Evolutionary conservation across 441 rosid genomes (phyloP).

Genomic region (Erodium trifolium): DNA sequence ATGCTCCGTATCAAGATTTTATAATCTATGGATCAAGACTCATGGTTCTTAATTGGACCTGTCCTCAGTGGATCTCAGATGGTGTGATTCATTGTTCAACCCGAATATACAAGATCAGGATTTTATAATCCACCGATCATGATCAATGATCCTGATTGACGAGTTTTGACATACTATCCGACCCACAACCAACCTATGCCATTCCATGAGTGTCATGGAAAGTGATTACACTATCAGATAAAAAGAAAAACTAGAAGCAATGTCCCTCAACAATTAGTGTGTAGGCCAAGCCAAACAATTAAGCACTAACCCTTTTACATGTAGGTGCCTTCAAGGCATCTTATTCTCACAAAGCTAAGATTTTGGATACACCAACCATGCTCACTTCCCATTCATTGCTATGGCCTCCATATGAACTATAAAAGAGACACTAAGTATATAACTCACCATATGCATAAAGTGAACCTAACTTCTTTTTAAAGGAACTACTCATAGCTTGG

Average conservation of each 20-base stretch:
- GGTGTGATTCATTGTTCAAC: too few species aligned
- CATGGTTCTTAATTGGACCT: too few species aligned
- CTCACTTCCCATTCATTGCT: background rate
- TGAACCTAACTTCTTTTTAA: slow-evolving; percentile 1
- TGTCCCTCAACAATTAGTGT: background rate
- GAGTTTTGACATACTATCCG: too few species aligned
- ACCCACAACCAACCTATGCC: too few species aligned
- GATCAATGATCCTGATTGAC: too few species aligned
- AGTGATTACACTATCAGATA: background rate
- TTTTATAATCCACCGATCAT: too few species aligned
- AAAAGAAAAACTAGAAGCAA: background rate
- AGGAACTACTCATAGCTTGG: background rate
- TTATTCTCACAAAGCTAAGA: background rate
- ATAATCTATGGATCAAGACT: too few species aligned
- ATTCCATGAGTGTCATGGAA: background rate
- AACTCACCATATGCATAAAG: slow-evolving; percentile 10
- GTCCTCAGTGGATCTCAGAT: too few species aligned
- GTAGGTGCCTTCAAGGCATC: background rate
- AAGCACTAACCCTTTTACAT: background rate
- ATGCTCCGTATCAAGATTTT: too few species aligned
- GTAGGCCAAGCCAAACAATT: background rate
- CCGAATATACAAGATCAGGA: too few species aligned
- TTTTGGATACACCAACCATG: background rate
- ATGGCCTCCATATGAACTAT: background rate
- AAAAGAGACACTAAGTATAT: background rate